Evolutionary conservation across 1,284 basidiomycete genomes (phyloP).

Genomic region (Trametes pubescens): DNA sequence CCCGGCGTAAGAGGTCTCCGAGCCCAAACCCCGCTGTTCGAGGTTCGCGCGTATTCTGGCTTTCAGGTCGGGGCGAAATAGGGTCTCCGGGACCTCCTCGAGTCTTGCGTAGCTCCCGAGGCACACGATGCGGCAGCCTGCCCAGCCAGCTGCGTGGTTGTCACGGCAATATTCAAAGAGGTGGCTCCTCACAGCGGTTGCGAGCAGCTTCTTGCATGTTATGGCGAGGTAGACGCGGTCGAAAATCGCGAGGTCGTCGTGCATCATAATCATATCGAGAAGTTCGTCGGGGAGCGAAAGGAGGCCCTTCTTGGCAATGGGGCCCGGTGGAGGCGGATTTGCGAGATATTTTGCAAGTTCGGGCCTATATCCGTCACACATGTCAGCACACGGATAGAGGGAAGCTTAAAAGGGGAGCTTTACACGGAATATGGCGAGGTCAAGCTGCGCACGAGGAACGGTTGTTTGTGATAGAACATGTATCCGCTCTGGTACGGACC

Average conservation of each 20-base stretch:
- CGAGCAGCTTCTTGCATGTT: constrained; percentile 12
- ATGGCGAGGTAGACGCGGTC: constrained; percentile 1
- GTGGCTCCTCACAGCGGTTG: not conserved
- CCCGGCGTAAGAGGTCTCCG: not conserved
- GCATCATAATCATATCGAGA: constrained; percentile 1
- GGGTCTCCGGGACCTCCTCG: constrained; percentile 1
- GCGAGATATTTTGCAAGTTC: constrained; percentile 8
- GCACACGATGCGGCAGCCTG: constrained; percentile 9
- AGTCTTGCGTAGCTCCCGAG: not conserved
- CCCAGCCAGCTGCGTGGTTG: not conserved
- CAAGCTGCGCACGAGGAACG: constrained; percentile 1
- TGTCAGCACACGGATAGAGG: not conserved
- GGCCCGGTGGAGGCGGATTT: not conserved
- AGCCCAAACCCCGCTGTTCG: not conserved
- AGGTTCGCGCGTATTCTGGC: not conserved
- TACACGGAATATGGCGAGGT: not conserved
- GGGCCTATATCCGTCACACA: constrained; percentile 8
- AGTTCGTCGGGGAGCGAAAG: constrained; percentile 19
- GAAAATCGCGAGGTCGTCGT: not conserved
- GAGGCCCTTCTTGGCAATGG: constrained; percentile 5
- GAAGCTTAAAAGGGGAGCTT: not conserved
- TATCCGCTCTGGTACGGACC: not conserved
- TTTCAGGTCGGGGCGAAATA: constrained; percentile 2
- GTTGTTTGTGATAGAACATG: not conserved
- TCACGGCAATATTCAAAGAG: not conserved